A percentile compares a stretch with the other conserved stretches of the same genome.
Conservation (phyloP, 140 eudicot species). For the Oenanthe javanica region DNA sequence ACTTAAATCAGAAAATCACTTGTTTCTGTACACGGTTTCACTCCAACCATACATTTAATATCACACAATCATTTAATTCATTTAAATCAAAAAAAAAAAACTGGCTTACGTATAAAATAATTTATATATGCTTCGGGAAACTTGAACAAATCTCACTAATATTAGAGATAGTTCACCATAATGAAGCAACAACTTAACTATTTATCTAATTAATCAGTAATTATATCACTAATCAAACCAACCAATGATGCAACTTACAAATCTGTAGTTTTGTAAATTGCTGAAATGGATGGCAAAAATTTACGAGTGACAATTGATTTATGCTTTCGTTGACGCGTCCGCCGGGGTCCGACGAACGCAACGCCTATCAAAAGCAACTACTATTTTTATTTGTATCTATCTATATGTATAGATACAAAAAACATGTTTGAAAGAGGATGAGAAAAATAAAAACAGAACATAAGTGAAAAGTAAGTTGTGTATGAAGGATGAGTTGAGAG, state of each 20-base stretch:
- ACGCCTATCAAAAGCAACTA: conserved; percentile 64
- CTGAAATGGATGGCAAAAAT: conserved; percentile 1
- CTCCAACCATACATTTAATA: too few relatives aligned
- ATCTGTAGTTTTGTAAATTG: not conserved
- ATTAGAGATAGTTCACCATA: conserved; percentile 32
- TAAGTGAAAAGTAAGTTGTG: not conserved
- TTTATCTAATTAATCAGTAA: not conserved
- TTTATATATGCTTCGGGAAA: conserved; percentile 47
- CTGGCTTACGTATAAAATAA: conserved; percentile 14
- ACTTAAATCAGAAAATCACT: too few relatives aligned
- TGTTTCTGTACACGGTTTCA: too few relatives aligned
- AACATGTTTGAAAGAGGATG: not conserved
- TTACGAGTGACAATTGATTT: conserved; percentile 17
- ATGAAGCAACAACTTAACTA: conserved; percentile 30
- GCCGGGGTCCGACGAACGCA: conserved; percentile 44
- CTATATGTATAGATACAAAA: too few relatives aligned
- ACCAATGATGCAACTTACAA: conserved; percentile 9
- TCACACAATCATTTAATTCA: not conserved
- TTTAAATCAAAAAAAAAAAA: not conserved
- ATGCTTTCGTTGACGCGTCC: conserved; percentile 71
- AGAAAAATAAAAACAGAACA: not conserved
- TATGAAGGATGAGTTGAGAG: not conserved
- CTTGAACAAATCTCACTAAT: conserved; percentile 24
- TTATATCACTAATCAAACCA: not conserved
- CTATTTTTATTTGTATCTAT: not conserved